Base-by-base conservation (phyloP, 176 grass and related monocot genomes). In the Themeda triandra region DNA sequence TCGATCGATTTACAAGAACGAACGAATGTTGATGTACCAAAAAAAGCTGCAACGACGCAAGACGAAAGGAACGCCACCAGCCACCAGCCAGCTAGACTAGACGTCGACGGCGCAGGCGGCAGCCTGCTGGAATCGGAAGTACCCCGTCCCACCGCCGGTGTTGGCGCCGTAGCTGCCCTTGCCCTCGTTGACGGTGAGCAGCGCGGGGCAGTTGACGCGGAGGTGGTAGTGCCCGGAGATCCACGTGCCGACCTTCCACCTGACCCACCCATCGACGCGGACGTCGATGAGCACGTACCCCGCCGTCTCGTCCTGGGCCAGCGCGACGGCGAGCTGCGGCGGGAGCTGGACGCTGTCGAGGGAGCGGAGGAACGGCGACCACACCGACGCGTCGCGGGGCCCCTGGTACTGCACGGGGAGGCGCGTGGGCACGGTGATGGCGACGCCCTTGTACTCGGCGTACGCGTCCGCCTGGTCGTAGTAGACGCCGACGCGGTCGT, bases 171-270 rank as follows among this genome's bases (percentile, higher is more conserved):
- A 80, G 80, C 78, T 84, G 0, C 45, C 87, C 41, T 76, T 84
- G 1, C 87, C 83, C 0, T 80, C 69, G 83, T 89, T 86, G 13
- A 94, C 80, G 18, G 84, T 78, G 73, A 98, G 62, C 45, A 94
- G 88, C 1, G 88, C 95, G 4, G 92, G 92, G 76, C 95, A 98
- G 46, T 84, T 93, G 35, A 89, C 92, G 7, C 58, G 54, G 18
- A 98, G 89, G 17, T 90, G 90, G 64, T 94, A 91, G 44, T 58
- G 27, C 6, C 86, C 76, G 30, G 92, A 98, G 76, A 89, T 94
- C 95, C 92, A 98, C 0, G 88, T 45, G 13, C 92, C 92, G 8
- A 94, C 90, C 83, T 95, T 98, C 95, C 95, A 98, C 0, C 90
- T 17, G 0, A 98, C 19, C 46, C 6, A 69, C 0, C 95, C 95